phyloP scores from a whole-genome alignment of 1,284 basidiomycete genomes.

The Rhodotorula sp. region DNA sequence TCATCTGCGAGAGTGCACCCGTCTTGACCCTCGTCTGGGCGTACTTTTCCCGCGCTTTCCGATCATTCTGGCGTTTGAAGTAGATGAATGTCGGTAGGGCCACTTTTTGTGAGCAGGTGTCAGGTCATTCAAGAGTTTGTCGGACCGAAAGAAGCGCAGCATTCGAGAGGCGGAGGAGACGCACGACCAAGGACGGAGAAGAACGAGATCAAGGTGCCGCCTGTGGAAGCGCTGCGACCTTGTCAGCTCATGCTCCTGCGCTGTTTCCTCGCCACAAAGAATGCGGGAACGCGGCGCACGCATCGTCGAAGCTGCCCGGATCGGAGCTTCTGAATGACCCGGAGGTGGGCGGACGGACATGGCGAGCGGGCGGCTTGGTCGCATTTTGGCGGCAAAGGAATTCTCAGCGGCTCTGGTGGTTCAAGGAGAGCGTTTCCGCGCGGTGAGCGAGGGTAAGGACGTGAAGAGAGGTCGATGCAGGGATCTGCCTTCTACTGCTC shows the following conservation, averaged over 20 bases:
- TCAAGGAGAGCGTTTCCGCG: no score
- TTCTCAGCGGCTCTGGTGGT: no score
- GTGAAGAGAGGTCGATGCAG: no score
- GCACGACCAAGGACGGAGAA: constrained; percentile 23
- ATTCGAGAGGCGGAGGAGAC: background rate
- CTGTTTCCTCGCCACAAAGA: background rate
- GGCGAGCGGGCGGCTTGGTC: background rate
- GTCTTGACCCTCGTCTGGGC: constrained; percentile 13
- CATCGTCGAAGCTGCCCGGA: constrained; percentile 20
- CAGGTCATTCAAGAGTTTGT: background rate
- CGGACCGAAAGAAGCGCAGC: no score
- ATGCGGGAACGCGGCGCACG: constrained; percentile 1
- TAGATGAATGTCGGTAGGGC: constrained; percentile 28
- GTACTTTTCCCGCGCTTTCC: constrained; percentile 17
- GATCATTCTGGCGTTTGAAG: constrained; percentile 27
- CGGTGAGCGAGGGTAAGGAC: background rate
- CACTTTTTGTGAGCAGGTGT: constrained; percentile 18
- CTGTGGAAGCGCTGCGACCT: background rate
- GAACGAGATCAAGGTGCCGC: constrained; percentile 27
- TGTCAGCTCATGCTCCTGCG: background rate
- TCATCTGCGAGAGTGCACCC: constrained; percentile 14
- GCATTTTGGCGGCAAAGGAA: background rate
- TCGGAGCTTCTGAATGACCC: constrained; percentile 18
- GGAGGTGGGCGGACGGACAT: background rate
- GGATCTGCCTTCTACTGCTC: no score